A percentile compares a stretch with the other conserved stretches of the same genome.
phyloP scores from a whole-genome alignment of 2,329 filamentous ascomycete genomes.

The Pyrenochaeta sp. region DNA sequence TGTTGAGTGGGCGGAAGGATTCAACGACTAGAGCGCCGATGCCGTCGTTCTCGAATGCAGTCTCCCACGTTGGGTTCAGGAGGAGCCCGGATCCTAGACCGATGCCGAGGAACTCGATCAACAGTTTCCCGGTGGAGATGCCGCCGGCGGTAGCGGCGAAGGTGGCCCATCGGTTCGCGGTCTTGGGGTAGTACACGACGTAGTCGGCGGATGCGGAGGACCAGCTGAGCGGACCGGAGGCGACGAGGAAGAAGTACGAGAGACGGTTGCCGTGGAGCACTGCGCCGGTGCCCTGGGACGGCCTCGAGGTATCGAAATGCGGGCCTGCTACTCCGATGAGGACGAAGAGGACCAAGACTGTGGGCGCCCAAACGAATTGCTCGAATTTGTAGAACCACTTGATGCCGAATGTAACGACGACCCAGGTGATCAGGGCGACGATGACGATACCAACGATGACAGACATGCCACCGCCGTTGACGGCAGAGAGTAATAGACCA shows the following conservation, averaged over 20 bases:
- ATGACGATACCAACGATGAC: slow-evolving; percentile 68
- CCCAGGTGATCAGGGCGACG: slow-evolving; percentile 49
- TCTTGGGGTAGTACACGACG: slow-evolving; percentile 68
- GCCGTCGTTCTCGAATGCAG: slow-evolving; percentile 63
- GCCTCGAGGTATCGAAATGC: slow-evolving; percentile 62
- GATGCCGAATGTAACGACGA: slow-evolving; percentile 34
- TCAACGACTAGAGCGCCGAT: slow-evolving; percentile 67
- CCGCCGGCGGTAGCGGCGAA: slow-evolving; percentile 64
- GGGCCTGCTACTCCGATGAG: slow-evolving; percentile 35
- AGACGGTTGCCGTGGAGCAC: slow-evolving; percentile 64
- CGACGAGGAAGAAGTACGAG: slow-evolving; percentile 72
- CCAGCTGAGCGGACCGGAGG: slow-evolving; percentile 69
- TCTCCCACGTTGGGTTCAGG: slow-evolving; percentile 59
- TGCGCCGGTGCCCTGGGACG: slow-evolving; percentile 56
- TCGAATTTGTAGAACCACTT: slow-evolving; percentile 37
- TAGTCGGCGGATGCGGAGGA: slow-evolving; percentile 68
- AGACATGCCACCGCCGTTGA: slow-evolving; percentile 62
- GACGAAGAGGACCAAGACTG: slow-evolving; percentile 33
- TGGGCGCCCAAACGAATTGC: slow-evolving; percentile 32
- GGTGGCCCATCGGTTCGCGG: slow-evolving; percentile 58
- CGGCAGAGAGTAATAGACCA: slow-evolving; percentile 67
- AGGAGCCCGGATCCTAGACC: slow-evolving; percentile 66
- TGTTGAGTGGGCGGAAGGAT: slow-evolving; percentile 65
- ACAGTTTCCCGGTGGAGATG: slow-evolving; percentile 62
- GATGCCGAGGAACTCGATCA: slow-evolving; percentile 67